Evolutionary conservation across 1,284 basidiomycete genomes (phyloP).

Genomic region (Melampsora larici-populina): DNA sequence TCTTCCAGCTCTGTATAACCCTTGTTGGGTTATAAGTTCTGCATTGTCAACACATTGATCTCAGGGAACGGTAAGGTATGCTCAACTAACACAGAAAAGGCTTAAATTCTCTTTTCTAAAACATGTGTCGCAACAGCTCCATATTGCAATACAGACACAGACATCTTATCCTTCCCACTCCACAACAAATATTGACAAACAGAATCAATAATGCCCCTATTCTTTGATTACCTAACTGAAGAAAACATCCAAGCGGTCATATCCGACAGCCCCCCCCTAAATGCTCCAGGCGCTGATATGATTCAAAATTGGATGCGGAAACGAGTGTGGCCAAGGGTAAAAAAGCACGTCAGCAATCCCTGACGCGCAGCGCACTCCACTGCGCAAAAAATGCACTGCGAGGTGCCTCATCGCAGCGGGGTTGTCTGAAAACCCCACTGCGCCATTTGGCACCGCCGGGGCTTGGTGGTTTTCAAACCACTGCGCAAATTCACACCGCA

Average conservation of each 20-base stretch:
- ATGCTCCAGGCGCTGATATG: background rate
- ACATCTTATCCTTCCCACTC: background rate
- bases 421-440: too few relatives aligned
- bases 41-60: background rate
- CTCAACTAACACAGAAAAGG: background rate
- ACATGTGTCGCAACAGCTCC: background rate
- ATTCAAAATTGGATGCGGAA: background rate
- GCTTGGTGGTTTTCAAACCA: too few relatives aligned
- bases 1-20: too few relatives aligned
- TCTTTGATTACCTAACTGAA: background rate
- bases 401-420: too few relatives aligned
- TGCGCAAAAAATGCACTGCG: too few relatives aligned
- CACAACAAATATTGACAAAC: background rate
- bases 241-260: background rate
- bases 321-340: background rate
- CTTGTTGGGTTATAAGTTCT: too few relatives aligned
- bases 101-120: background rate
- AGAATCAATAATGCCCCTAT: background rate
- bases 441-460: too few relatives aligned
- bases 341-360: too few relatives aligned
- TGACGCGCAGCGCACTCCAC: too few relatives aligned
- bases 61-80: background rate
- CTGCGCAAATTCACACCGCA: too few relatives aligned
- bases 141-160: background rate
- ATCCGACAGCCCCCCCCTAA: background rate